A percentile compares a stretch with the other conserved stretches of the same genome.
Evolutionary conservation across 2,329 filamentous ascomycete species (phyloP).

Genomic region (Fusarium sp.): DNA sequence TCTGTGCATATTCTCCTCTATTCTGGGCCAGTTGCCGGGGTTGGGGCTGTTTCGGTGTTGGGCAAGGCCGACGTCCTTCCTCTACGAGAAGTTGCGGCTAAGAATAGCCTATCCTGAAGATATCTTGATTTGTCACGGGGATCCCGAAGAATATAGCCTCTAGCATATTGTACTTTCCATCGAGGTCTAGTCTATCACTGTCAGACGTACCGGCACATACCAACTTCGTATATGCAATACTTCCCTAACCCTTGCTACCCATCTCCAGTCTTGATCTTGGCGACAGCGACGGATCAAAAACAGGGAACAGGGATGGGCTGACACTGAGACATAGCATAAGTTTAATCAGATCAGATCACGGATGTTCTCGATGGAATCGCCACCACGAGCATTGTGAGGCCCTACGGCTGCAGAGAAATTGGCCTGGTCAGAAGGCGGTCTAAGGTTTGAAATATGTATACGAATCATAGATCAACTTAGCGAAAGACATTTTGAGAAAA

Average conservation of each 20-base stretch:
- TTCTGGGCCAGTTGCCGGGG: neutral
- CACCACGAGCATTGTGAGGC: neutral
- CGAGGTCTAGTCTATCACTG: neutral
- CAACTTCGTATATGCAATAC: neutral
- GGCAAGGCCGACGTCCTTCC: no score
- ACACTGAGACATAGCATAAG: neutral
- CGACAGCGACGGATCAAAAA: constrained; percentile 2
- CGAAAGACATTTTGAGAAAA: no score
- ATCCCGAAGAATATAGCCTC: no score
- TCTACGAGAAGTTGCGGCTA: no score
- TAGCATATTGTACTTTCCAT: neutral
- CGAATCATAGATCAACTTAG: no score
- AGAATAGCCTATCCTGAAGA: no score
- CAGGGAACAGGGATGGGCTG: constrained; percentile 4
- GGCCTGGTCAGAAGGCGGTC: no score
- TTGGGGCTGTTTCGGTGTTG: no score
- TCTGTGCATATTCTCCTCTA: neutral
- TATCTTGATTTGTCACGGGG: no score
- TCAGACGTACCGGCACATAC: neutral
- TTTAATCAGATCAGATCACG: neutral
- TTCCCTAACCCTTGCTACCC: neutral
- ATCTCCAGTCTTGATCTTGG: neutral
- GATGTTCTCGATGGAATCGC: neutral
- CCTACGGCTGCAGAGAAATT: neutral
- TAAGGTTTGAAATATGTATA: no score